Percentiles rank a stretch among this genome's conserved stretches.
These are phyloP conservation scores for Hymenoscyphus fructigenus DNA, from an alignment of 2,329 filamentous ascomycete species.

Conservation along the genomic window DNA sequence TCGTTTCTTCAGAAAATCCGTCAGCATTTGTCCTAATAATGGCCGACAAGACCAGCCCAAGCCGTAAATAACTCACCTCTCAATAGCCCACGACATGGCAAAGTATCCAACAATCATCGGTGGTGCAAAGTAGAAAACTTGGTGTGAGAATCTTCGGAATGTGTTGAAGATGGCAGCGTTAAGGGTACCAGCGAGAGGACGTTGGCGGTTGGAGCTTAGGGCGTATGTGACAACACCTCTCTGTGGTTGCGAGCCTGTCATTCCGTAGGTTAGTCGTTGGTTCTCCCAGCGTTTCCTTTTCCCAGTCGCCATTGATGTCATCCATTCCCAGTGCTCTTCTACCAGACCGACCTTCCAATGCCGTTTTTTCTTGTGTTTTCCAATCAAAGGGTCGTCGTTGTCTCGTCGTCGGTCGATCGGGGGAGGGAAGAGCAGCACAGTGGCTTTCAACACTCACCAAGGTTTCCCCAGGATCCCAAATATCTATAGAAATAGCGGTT, in stretches of 20 bases:
- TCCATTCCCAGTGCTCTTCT: background rate
- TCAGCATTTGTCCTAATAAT: slow-evolving; percentile 11
- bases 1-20: slow-evolving; percentile 60
- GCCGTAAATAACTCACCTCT: slow-evolving; percentile 67
- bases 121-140: slow-evolving; percentile 87
- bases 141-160: slow-evolving; percentile 79
- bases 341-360: background rate
- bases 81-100: slow-evolving; percentile 84
- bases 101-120: slow-evolving; percentile 78
- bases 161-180: slow-evolving; percentile 93
- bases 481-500: slow-evolving; percentile 31
- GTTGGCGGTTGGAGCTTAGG: slow-evolving; percentile 84
- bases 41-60: background rate
- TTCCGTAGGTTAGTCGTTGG: slow-evolving; percentile 30
- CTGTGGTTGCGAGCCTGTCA: slow-evolving; percentile 56
- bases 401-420: background rate
- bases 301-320: background rate
- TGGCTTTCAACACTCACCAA: slow-evolving; percentile 34
- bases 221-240: slow-evolving; percentile 69
- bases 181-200: slow-evolving; percentile 74
- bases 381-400: background rate
- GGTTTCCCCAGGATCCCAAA: slow-evolving; percentile 36
- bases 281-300: background rate
- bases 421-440: slow-evolving; percentile 6
- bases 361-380: background rate